Base-by-base conservation (phyloP, 1,284 basidiomycete species). In the Retiboletus flavoniger region DNA sequence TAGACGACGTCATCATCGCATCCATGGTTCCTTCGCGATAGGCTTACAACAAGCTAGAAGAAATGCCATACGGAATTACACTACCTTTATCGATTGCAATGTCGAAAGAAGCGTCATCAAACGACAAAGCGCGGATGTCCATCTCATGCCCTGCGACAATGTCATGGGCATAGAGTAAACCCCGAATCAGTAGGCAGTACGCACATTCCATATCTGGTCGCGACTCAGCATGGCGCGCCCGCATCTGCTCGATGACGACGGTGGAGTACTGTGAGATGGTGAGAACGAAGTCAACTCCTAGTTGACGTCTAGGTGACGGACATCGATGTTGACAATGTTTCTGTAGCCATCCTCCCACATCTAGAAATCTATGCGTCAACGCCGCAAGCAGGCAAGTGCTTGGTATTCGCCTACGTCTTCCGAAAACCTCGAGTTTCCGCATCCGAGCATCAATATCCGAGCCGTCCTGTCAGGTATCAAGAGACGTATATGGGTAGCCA, bases 311-410 rank as follows among this genome's bases (percentile, higher is more conserved):
- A 49, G 40, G 35, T 1, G 41, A 56, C 83, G 59, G 54, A 93
- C 92, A 66, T 96, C 94, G 21, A 87, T 75, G 65, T 95, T 96
- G 60, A 90, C 82, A 55, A 97, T 90, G 60, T 89, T 85, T 57
- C 76, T 82, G 70, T 91, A 96, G 0, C 92, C 93, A 61, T 92
- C 90, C 60, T 93, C 89, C 74, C 92, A 96, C 89, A 96, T 92
- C 89, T 93, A 53, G 13, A 2, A 9, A 47, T 6, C 21, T 13
- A 38, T 24, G 26, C 49, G 45, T 57, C 31, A 48, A 40, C 8
- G 55, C 53, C 3, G 4, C 31, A 17, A 17, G 31, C 39, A 11
- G n/a, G 13, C 58, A 40, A 17, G n/a, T 14, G 38, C 17, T 53
- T 17, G 13, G 7, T n/a, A 3, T 42, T 31, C 32, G 63, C 75